phyloP scores from a whole-genome alignment of 139 green algal genomes.

The Spirogloea muscicola region DNA sequence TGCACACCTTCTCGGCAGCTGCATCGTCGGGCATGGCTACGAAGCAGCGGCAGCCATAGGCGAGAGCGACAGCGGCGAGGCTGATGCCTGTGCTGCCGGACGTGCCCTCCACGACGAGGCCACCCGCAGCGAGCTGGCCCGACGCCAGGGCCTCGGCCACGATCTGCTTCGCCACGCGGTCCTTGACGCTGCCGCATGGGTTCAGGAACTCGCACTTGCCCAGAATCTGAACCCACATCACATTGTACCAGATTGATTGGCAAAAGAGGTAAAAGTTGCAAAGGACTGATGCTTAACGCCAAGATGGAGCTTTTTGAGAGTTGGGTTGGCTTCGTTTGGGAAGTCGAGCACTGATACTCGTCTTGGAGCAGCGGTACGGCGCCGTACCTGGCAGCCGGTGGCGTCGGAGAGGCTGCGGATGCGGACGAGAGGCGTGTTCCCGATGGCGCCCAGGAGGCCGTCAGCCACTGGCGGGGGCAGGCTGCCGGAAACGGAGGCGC shows the following conservation, averaged over 20 bases:
- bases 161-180: slow-evolving; percentile 49
- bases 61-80: slow-evolving; percentile 74
- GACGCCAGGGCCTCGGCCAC: too few species aligned
- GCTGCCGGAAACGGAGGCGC: too few species aligned
- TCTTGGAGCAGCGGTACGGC: too few species aligned
- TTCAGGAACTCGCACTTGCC: slow-evolving; percentile 57
- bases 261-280: too few species aligned
- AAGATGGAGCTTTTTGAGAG: too few species aligned
- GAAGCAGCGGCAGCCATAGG: slow-evolving; percentile 69
- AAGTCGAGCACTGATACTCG: too few species aligned
- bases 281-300: too few species aligned
- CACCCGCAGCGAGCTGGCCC: slow-evolving; percentile 41
- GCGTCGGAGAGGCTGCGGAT: slow-evolving; percentile 28
- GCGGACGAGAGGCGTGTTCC: slow-evolving; percentile 50
- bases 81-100: slow-evolving; percentile 81
- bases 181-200: slow-evolving; percentile 52
- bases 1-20: slow-evolving; percentile 69
- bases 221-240: too few species aligned
- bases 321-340: too few species aligned
- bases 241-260: too few species aligned
- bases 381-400: slow-evolving; percentile 50
- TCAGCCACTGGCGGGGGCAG: too few species aligned
- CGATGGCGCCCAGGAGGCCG: slow-evolving; percentile 32
- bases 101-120: slow-evolving; percentile 83
- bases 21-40: slow-evolving; percentile 90